Conservation (phyloP, 2,329 filamentous ascomycete genomes). For the Exophiala bonariae region DNA sequence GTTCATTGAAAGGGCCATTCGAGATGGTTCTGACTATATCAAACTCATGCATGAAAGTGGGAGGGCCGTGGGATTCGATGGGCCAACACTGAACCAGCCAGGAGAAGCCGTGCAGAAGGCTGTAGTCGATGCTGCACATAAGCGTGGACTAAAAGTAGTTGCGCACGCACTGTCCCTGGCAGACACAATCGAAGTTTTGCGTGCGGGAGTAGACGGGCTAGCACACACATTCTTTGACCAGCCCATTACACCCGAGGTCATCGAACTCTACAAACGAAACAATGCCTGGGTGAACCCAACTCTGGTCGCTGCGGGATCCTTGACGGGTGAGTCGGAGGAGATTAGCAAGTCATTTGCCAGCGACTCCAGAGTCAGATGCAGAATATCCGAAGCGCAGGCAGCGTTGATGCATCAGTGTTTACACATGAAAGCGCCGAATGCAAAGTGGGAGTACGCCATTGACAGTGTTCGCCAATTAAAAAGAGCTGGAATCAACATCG, state of each 20-base stretch:
- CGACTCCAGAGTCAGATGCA: conserved; percentile 6
- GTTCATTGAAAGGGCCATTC: conserved; percentile 63
- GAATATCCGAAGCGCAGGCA: background rate
- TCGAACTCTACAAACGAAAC: conserved; percentile 7
- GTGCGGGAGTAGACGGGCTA: conserved; percentile 32
- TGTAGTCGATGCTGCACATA: conserved; percentile 41
- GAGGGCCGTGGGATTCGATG: conserved; percentile 36
- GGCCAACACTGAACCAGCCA: conserved; percentile 36
- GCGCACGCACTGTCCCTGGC: conserved; percentile 31
- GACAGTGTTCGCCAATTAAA: conserved; percentile 13
- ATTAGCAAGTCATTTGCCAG: conserved; percentile 4
- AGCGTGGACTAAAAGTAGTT: conserved; percentile 28
- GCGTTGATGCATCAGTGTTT: background rate
- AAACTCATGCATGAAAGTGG: conserved; percentile 84
- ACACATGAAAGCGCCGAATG: background rate
- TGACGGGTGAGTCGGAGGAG: conserved; percentile 8
- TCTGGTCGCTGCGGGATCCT: conserved; percentile 2
- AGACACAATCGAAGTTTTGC: conserved; percentile 32
- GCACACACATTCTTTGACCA: conserved; percentile 35
- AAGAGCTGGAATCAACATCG: conserved; percentile 7
- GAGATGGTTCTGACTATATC: conserved; percentile 85
- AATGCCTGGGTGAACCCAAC: conserved; percentile 14
- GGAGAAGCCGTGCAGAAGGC: conserved; percentile 44
- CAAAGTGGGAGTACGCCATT: conserved; percentile 14
- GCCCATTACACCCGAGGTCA: conserved; percentile 15